Conservation (phyloP, 176 grass and related monocot species). For the Typha latifolia region DNA sequence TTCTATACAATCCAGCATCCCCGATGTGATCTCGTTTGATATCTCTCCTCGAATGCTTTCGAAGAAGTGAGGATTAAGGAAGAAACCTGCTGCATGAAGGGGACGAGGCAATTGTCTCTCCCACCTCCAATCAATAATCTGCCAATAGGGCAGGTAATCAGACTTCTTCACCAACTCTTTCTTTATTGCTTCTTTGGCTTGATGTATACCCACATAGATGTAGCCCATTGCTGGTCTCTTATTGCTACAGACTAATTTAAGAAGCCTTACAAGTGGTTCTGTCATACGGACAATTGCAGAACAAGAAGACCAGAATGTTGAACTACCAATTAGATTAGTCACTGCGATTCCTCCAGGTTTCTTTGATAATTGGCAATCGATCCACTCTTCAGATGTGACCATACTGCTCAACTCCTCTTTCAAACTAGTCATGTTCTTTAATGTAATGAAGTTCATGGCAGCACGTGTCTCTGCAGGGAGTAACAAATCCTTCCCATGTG, state of each 20-base stretch:
- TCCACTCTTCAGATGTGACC: conserved; percentile 69
- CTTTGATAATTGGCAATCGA: conserved; percentile 39
- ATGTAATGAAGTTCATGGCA: conserved; percentile 74
- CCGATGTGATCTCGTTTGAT: conserved; percentile 69
- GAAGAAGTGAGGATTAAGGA: conserved; percentile 88
- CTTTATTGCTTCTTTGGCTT: conserved; percentile 67
- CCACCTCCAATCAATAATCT: conserved; percentile 87
- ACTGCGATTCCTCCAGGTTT: conserved; percentile 49
- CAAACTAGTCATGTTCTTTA: conserved; percentile 63
- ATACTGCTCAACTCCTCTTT: conserved; percentile 59
- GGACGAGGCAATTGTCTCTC: conserved; percentile 40
- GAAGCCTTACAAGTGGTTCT: conserved; percentile 65
- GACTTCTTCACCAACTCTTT: conserved; percentile 63
- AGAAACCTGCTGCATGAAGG: conserved; percentile 70
- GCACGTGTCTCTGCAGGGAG: conserved; percentile 41
- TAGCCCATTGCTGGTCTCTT: conserved; percentile 84
- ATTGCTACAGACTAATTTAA: conserved; percentile 56
- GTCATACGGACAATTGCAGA: conserved; percentile 49
- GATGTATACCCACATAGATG: conserved; percentile 65
- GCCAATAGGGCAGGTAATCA: conserved; percentile 58
- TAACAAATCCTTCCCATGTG: conserved; percentile 67
- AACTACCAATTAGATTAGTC: conserved; percentile 49
- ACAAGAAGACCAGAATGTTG: conserved; percentile 65
- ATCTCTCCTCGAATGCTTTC: conserved; percentile 56
- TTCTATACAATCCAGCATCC: conserved; percentile 82